These are phyloP conservation scores for Sequoia sempervirens DNA, from an alignment of 75 land plant genomes.

Conservation along the genomic window DNA sequence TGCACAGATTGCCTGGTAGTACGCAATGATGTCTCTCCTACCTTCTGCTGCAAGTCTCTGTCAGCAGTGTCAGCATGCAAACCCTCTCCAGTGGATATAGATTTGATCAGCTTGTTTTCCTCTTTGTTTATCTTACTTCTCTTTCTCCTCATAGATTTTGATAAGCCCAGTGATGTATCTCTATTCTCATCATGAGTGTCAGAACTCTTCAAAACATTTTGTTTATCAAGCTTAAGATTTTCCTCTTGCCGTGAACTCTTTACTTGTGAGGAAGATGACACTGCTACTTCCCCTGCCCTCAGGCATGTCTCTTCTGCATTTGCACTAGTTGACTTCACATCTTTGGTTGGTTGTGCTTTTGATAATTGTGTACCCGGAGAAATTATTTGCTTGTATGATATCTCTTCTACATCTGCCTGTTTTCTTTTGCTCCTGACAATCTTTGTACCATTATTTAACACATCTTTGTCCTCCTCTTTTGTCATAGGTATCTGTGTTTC, in stretches of 20 bases:
- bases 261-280: background rate
- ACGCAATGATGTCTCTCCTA: background rate
- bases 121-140: constrained; percentile 5
- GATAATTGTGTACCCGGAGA: background rate
- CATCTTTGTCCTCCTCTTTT: background rate
- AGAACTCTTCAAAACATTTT: background rate
- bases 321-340: background rate
- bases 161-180: background rate
- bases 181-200: background rate
- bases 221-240: background rate
- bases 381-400: background rate
- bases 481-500: background rate
- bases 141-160: background rate
- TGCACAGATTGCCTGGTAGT: constrained; percentile 8
- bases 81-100: background rate
- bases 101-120: background rate
- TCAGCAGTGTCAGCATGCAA: background rate
- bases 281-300: background rate
- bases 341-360: constrained; percentile 5
- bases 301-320: background rate
- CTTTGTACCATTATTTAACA: background rate
- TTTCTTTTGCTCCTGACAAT: background rate
- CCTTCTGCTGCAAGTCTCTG: background rate
- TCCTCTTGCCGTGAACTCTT: background rate
- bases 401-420: constrained; percentile 1